phyloP scores from a whole-genome alignment of 2,329 filamentous ascomycete genomes.

The Paraconiothyrium sp. region DNA sequence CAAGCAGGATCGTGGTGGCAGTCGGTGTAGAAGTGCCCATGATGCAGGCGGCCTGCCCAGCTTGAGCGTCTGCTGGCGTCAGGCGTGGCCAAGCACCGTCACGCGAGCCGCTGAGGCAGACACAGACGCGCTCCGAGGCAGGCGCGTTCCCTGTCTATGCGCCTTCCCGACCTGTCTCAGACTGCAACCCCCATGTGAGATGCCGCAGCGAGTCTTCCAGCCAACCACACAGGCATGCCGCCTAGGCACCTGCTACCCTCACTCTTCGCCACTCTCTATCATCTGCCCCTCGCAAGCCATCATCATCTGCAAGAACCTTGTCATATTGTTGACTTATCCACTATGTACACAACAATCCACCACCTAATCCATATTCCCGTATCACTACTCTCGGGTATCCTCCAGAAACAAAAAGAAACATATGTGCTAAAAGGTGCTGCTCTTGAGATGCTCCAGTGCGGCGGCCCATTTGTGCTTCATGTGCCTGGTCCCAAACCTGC shows the following conservation, averaged over 20 bases:
- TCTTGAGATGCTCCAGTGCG: not conserved
- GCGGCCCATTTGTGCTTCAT: not conserved
- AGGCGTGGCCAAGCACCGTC: constrained; percentile 19
- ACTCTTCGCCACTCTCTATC: not conserved
- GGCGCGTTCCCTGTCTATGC: not conserved
- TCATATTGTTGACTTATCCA: not conserved
- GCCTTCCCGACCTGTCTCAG: constrained; percentile 11
- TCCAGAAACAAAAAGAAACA: constrained; percentile 7
- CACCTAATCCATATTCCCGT: constrained; percentile 8
- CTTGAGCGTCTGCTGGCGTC: constrained; percentile 12
- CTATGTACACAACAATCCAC: not conserved
- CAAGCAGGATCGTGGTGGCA: not conserved
- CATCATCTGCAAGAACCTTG: constrained; percentile 15
- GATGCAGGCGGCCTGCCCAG: constrained; percentile 5
- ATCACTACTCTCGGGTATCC: constrained; percentile 10
- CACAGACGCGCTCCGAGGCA: constrained; percentile 6
- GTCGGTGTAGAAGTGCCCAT: not conserved
- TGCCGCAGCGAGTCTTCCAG: not conserved
- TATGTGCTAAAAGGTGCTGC: constrained; percentile 6
- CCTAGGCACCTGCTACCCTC: constrained; percentile 1
- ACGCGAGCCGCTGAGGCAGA: constrained; percentile 20
- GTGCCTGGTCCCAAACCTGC: constrained; percentile 7
- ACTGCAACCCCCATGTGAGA: constrained; percentile 8
- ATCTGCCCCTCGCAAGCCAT: constrained; percentile 7
- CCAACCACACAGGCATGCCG: constrained; percentile 7